phyloP scores from a whole-genome alignment of 495 filamentous ascomycete genomes.

The Rhypophila decipiens region DNA sequence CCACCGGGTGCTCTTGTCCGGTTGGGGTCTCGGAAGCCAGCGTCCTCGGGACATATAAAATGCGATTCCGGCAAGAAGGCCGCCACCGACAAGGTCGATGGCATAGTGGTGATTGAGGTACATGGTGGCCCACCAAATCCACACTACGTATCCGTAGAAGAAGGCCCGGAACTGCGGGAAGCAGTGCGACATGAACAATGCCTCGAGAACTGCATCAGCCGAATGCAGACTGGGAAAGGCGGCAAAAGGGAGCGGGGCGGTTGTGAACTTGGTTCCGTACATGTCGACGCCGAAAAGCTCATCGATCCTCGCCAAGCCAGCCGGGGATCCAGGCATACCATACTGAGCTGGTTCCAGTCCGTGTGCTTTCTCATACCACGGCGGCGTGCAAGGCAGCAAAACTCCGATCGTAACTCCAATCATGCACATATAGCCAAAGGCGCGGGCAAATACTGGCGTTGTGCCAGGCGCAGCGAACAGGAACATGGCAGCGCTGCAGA shows the following conservation, averaged over 20 bases:
- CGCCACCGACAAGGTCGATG: constrained; percentile 83
- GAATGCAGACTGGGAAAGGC: constrained; percentile 91
- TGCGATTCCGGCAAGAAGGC: constrained; percentile 66
- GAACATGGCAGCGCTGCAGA: constrained; percentile 73
- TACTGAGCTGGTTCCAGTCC: constrained; percentile 84
- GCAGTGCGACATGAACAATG: constrained; percentile 85
- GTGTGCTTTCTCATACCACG: constrained; percentile 91
- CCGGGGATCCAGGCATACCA: constrained; percentile 78
- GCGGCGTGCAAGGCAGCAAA: constrained; percentile 85
- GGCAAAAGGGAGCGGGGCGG: constrained; percentile 86
- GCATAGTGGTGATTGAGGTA: constrained; percentile 96
- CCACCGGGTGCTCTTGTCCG: constrained; percentile 83
- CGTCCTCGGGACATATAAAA: constrained; percentile 75
- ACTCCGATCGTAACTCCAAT: constrained; percentile 79
- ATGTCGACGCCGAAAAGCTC: constrained; percentile 80
- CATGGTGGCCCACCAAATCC: constrained; percentile 99
- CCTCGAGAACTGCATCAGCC: constrained; percentile 77
- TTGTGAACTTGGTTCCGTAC: constrained; percentile 84
- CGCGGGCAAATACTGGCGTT: constrained; percentile 72
- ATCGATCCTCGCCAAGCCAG: constrained; percentile 84
- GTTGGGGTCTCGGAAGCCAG: constrained; percentile 74
- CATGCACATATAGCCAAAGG: constrained; percentile 90
- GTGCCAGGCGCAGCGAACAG: constrained; percentile 82
- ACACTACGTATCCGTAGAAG: constrained; percentile 74
- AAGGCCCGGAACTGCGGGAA: constrained; percentile 73